Evolutionary conservation across 805 yeast species (phyloP).

Genomic region (Ogataea ramenticola): DNA sequence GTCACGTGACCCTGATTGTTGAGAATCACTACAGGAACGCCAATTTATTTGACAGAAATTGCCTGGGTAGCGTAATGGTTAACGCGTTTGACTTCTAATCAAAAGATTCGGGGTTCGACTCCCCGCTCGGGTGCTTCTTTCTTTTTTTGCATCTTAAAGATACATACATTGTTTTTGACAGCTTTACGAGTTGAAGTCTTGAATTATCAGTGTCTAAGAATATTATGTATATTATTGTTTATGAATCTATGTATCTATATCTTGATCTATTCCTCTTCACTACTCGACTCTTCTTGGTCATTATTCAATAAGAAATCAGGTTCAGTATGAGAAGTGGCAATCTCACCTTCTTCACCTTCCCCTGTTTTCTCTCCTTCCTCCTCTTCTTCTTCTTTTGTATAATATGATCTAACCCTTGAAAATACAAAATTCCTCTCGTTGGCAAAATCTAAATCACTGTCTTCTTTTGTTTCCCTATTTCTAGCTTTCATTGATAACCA

Average conservation of each 20-base stretch:
- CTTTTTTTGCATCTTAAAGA: too few species aligned
- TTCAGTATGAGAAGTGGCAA: too few species aligned
- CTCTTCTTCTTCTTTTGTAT: background rate
- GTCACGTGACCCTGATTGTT: too few species aligned
- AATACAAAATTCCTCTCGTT: constrained; percentile 80
- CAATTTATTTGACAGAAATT: too few species aligned
- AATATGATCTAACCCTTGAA: constrained; percentile 42
- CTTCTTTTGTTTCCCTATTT: constrained; percentile 46
- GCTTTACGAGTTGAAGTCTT: too few species aligned
- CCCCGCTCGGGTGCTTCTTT: constrained; percentile 26
- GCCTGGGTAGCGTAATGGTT: constrained; percentile 52
- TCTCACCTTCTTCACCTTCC: background rate
- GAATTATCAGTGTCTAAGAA: too few species aligned
- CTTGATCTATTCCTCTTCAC: background rate
- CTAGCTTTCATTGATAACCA: constrained; percentile 64
- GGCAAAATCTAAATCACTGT: constrained; percentile 40
- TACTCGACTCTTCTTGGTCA: background rate
- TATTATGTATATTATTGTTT: too few species aligned
- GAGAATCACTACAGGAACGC: too few species aligned
- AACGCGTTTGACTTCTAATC: constrained; percentile 56
- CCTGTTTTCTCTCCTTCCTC: background rate
- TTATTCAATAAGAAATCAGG: background rate
- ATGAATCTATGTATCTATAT: too few species aligned
- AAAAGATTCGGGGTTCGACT: constrained; percentile 54
- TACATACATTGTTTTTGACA: too few species aligned